Evolutionary conservation across 106 monocot genomes (phyloP).

Genomic region (Cymbidium sinense): DNA sequence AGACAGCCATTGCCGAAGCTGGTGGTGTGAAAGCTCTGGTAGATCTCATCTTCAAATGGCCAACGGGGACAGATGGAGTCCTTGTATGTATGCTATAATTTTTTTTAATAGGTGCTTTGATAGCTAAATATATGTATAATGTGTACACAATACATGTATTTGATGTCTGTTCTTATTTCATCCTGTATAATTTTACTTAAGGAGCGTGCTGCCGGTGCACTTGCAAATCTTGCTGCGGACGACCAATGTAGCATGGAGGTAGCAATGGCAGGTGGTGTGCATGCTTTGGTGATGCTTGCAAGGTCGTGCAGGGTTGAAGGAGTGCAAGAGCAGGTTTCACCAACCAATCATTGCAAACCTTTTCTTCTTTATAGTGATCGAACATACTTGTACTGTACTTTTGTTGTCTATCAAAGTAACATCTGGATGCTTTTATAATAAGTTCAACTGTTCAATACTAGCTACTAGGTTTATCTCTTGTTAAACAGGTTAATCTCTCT

Average conservation of each 20-base stretch:
- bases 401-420: not conserved
- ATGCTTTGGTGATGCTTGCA: slow-evolving; percentile 90
- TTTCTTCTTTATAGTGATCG: not conserved
- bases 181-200: slow-evolving; percentile 11
- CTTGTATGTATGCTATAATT: slow-evolving; percentile 46
- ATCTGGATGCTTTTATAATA: not conserved
- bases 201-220: slow-evolving; percentile 98
- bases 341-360: not conserved
- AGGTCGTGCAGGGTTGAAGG: slow-evolving; percentile 89
- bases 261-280: slow-evolving; percentile 81
- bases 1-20: slow-evolving; percentile 84
- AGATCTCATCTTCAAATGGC: slow-evolving; percentile 94
- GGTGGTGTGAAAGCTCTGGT: slow-evolving; percentile 96
- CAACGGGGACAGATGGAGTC: slow-evolving; percentile 78
- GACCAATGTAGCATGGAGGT: slow-evolving; percentile 97
- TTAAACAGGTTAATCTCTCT: not conserved
- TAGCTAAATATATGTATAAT: not conserved
- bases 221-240: slow-evolving; percentile 96
- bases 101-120: not conserved
- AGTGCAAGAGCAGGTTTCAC: slow-evolving; percentile 93
- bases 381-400: not conserved
- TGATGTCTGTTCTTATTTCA: not conserved
- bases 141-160: not conserved
- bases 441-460: no score
- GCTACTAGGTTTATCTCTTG: not conserved